These are phyloP conservation scores for Penicillium sp. DNA, from an alignment of 2,329 filamentous ascomycete genomes.

Conservation along the genomic window DNA sequence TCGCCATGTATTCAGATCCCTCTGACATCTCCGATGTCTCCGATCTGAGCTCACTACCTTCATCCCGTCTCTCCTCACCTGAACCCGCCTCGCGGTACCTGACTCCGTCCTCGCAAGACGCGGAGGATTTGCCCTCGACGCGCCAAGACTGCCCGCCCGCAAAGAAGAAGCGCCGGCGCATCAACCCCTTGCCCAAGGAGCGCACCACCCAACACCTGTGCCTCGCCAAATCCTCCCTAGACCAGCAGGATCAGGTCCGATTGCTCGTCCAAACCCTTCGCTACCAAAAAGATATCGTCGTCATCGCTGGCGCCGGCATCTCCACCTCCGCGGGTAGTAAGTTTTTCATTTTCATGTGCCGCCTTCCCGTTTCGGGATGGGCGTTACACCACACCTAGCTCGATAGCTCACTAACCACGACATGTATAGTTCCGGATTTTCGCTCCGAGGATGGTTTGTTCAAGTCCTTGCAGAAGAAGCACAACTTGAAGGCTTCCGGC, in stretches of 20 bases:
- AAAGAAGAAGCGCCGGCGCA: slow-evolving; percentile 79
- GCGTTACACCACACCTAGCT: too few species aligned
- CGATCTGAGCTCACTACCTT: slow-evolving; percentile 47
- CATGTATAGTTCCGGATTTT: slow-evolving; percentile 81
- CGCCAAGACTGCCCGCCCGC: slow-evolving; percentile 68
- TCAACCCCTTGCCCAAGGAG: slow-evolving; percentile 64
- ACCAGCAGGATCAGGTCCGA: slow-evolving; percentile 67
- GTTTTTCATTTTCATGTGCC: slow-evolving; percentile 45
- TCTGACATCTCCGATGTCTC: slow-evolving; percentile 44
- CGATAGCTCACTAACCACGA: slow-evolving; percentile 15
- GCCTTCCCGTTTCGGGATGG: slow-evolving; percentile 13
- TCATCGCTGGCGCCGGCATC: slow-evolving; percentile 94
- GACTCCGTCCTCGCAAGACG: slow-evolving; percentile 49
- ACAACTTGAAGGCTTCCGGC: slow-evolving; percentile 89
- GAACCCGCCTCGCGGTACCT: slow-evolving; percentile 40
- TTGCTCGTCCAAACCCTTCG: slow-evolving; percentile 74
- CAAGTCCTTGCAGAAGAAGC: slow-evolving; percentile 78
- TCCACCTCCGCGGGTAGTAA: slow-evolving; percentile 91
- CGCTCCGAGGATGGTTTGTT: slow-evolving; percentile 91
- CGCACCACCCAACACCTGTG: slow-evolving; percentile 84
- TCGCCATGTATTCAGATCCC: slow-evolving; percentile 32
- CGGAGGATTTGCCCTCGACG: slow-evolving; percentile 36
- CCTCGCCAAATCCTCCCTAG: slow-evolving; percentile 53
- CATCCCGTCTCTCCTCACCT: slow-evolving; percentile 43
- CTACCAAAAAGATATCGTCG: slow-evolving; percentile 94